These are phyloP conservation scores for Saprolegnia parasitica DNA, from an alignment of 352 stramenopile species.

Conservation along the genomic window DNA sequence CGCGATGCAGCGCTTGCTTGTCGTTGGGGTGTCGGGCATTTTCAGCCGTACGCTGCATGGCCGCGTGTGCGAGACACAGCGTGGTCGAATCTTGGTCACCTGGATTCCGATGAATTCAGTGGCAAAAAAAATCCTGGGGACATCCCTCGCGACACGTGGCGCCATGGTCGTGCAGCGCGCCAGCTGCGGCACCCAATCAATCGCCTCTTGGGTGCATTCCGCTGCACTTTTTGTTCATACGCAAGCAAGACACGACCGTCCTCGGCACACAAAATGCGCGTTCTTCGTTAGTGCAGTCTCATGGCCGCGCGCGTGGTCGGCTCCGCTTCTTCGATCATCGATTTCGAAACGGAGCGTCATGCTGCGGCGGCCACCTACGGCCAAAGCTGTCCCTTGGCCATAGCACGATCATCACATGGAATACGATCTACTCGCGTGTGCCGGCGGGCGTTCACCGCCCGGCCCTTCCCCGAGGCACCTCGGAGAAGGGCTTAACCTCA, in stretches of 20 bases:
- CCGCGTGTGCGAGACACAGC: no score
- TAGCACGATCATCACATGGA: neutral
- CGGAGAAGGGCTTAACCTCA: conserved; percentile 90
- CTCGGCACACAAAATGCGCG: neutral
- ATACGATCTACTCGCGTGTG: neutral
- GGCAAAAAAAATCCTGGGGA: no score
- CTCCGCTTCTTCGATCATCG: neutral
- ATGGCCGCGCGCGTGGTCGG: neutral
- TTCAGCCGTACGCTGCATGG: no score
- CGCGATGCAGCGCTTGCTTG: no score
- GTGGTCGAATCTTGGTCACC: no score
- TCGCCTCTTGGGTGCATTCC: neutral
- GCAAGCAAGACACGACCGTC: no score
- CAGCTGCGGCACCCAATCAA: neutral
- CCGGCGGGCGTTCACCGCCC: neutral
- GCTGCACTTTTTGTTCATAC: neutral
- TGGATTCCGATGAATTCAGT: no score
- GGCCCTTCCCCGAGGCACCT: neutral
- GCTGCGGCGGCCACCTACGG: neutral
- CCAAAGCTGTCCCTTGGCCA: neutral
- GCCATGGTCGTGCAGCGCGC: no score
- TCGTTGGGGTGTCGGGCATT: no score
- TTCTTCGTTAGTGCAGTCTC: neutral
- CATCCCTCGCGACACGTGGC: no score
- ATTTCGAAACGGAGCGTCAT: neutral